Evolutionary conservation across 352 stramenopile species (phyloP).

Genomic region (Peronospora farinosa): DNA sequence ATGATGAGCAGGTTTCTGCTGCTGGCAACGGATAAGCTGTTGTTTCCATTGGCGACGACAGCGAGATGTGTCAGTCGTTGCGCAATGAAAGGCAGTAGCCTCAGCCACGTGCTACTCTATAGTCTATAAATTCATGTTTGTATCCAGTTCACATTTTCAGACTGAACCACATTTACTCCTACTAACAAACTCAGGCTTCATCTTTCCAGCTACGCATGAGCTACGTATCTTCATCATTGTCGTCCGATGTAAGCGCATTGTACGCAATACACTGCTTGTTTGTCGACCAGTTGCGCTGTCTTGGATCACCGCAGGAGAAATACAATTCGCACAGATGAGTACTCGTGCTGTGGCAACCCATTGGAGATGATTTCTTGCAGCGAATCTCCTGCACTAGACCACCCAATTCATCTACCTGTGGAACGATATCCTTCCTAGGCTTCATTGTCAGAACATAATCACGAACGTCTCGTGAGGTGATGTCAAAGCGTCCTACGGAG

Average conservation of each 20-base stretch:
- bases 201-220: constrained; percentile 12
- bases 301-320: constrained; percentile 55
- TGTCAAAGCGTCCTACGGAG: constrained; percentile 66
- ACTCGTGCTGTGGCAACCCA: constrained; percentile 63
- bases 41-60: not conserved
- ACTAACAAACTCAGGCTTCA: constrained; percentile 1
- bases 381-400: constrained; percentile 79
- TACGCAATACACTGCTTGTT: constrained; percentile 59
- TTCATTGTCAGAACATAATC: constrained; percentile 87
- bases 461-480: constrained; percentile 44
- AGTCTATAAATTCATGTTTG: constrained; percentile 10
- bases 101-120: constrained; percentile 2
- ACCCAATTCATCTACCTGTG: constrained; percentile 70
- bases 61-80: not conserved
- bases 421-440: constrained; percentile 68
- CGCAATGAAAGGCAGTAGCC: not conserved
- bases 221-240: constrained; percentile 21
- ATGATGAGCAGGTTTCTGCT: constrained; percentile 53
- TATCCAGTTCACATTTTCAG: constrained; percentile 7
- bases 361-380: constrained; percentile 57
- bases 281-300: constrained; percentile 53
- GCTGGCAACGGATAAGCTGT: constrained; percentile 84
- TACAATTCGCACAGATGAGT: constrained; percentile 79
- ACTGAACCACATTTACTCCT: constrained; percentile 9
- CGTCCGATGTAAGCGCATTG: constrained; percentile 21